phyloP scores from a whole-genome alignment of 2,329 filamentous ascomycete species.

The Penicillium sp. region DNA sequence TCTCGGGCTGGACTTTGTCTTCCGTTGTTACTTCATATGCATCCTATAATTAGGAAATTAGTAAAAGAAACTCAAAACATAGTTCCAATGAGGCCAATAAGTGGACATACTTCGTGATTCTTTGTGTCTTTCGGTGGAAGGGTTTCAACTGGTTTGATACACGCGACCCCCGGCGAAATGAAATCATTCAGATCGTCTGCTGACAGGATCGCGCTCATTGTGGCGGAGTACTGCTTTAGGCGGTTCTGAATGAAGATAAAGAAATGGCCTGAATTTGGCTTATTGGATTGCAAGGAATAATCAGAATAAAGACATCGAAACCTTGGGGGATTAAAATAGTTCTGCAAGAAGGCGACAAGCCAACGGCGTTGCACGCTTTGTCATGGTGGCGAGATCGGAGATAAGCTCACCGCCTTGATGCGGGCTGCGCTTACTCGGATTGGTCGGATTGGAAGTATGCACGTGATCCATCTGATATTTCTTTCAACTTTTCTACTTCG shows the following conservation, averaged over 20 bases:
- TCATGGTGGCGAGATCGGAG: conserved; percentile 38
- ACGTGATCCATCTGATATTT: neutral
- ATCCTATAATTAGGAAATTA: conserved; percentile 45
- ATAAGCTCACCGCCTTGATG: conserved; percentile 31
- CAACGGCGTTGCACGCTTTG: conserved; percentile 30
- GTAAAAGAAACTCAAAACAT: conserved; percentile 7
- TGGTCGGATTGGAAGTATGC: neutral
- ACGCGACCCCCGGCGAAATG: conserved; percentile 94
- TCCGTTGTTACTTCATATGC: conserved; percentile 89
- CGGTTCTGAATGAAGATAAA: conserved; percentile 10
- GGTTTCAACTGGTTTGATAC: conserved; percentile 95
- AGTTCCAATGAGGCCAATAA: conserved; percentile 8
- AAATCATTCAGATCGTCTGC: conserved; percentile 98
- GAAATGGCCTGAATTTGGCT: neutral
- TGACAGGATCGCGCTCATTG: conserved; percentile 96
- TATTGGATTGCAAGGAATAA: neutral
- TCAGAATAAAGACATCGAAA: neutral
- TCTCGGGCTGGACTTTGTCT: conserved; percentile 63
- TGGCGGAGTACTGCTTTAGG: conserved; percentile 27
- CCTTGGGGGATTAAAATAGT: conserved; percentile 6
- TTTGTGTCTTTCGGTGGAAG: conserved; percentile 65
- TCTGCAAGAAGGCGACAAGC: conserved; percentile 9
- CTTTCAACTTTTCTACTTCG: neutral
- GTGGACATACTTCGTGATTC: conserved; percentile 44
- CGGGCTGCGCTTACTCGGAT: neutral